A percentile compares a stretch with the other conserved stretches of the same genome.
Conservation (phyloP, 1,139 yeast genomes). For the Saccharomycopsis hybrid region DNA sequence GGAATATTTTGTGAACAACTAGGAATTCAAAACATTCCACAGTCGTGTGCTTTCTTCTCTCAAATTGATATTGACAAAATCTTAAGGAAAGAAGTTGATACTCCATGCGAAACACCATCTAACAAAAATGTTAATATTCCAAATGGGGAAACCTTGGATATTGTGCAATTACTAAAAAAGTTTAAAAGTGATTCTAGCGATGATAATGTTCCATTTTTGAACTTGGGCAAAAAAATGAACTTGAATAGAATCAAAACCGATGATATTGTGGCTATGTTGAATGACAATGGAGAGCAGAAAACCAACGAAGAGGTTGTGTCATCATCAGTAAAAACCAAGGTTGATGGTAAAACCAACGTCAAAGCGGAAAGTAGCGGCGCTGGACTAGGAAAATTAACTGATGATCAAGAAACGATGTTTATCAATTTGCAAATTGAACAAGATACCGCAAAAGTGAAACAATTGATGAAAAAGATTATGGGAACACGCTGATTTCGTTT, state of each 20-base stretch:
- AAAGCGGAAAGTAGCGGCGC: too few relatives aligned
- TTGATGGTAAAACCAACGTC: too few relatives aligned
- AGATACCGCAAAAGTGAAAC: constrained; percentile 9
- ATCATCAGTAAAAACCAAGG: too few relatives aligned
- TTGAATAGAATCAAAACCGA: constrained; percentile 9
- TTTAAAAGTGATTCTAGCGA: constrained; percentile 22
- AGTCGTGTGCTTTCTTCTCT: constrained; percentile 91
- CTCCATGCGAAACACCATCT: constrained; percentile 82
- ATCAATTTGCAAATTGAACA: constrained; percentile 17
- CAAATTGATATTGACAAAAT: constrained; percentile 88
- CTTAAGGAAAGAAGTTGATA: constrained; percentile 78
- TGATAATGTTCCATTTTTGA: constrained; percentile 8
- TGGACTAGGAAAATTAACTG: not conserved
- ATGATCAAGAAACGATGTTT: constrained; percentile 6
- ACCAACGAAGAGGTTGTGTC: not conserved
- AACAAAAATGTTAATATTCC: constrained; percentile 57
- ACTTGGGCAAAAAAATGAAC: constrained; percentile 3
- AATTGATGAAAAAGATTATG: constrained; percentile 9
- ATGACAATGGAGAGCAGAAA: too few relatives aligned
- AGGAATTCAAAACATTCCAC: constrained; percentile 87
- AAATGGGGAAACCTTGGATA: constrained; percentile 73
- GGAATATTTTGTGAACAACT: constrained; percentile 92
- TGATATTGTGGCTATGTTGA: not conserved
- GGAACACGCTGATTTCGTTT: too few relatives aligned
- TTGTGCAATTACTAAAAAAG: constrained; percentile 44